Percentiles rank a stretch among this genome's conserved stretches.
These are phyloP conservation scores for Cadophora sp. DNA, from an alignment of 2,329 filamentous ascomycete species.

Conservation along the genomic window DNA sequence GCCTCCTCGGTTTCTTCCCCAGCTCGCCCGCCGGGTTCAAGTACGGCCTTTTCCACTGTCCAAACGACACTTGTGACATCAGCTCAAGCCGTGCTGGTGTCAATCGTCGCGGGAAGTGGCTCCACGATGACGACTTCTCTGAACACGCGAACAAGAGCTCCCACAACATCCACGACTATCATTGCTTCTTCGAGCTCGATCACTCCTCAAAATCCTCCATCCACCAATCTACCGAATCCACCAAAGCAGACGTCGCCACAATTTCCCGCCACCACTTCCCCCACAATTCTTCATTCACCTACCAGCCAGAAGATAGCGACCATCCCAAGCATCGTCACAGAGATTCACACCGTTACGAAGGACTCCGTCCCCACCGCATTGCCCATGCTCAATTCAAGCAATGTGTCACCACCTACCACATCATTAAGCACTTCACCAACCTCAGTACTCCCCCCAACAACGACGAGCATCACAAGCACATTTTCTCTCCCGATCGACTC, in stretches of 20 bases:
- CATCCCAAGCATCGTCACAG: background rate
- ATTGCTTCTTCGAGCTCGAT: background rate
- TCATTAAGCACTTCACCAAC: background rate
- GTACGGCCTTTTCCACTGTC: background rate
- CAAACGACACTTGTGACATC: background rate
- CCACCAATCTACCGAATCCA: background rate
- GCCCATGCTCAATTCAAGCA: background rate
- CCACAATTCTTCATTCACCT: background rate
- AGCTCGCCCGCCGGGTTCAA: background rate
- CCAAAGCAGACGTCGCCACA: background rate
- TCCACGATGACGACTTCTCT: background rate
- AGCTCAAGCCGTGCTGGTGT: background rate
- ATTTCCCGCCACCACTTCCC: background rate
- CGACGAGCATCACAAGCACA: background rate
- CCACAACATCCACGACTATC: background rate
- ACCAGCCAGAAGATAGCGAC: background rate
- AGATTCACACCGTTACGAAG: background rate
- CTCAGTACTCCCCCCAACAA: background rate
- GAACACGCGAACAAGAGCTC: background rate
- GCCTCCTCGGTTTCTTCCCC: background rate
- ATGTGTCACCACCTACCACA: background rate
- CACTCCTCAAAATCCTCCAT: background rate
- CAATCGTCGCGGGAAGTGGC: background rate
- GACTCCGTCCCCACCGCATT: background rate
- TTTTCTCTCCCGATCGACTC: background rate